Evolutionary conservation across 352 stramenopile species (phyloP), one percentile per base, ranked within the genome.

Genomic region (Phytophthora vignae): DNA sequence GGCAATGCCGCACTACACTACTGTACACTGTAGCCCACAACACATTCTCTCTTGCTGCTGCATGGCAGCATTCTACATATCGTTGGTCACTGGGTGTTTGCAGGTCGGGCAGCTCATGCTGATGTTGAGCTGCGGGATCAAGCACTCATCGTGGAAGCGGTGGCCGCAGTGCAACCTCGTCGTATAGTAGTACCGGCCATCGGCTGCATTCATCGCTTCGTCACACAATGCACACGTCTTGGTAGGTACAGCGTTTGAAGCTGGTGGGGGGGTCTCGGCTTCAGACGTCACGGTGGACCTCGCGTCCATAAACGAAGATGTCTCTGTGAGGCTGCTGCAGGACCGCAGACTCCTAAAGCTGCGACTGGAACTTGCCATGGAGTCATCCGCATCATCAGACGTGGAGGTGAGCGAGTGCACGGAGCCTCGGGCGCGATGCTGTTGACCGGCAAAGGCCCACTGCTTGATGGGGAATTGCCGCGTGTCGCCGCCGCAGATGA

Each of bases 61-160:
- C 31, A 38, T 40, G 33, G 33, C 33, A 40, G 8, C 8, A 10
- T 40, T 40, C 55, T 71, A 71, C 36, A 46, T 50, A 61, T 65
- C 27, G 58, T 62, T 72, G n/a, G 56, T 57, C 25, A 77, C 54
- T 40, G 21, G 21, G 19, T 74, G 62, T 1, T 69, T 59, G 31
- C 80, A 86, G 0, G 72, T 77, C 12, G 78, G 78, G 15, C 81
- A 86, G 15, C 31, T 65, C 61, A 86, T 82, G 33, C 29, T 42
- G 46, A 76, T 62, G 64, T 88, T 88, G n/a, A 88, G 72, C 31
- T 73, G 58, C 21, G 49, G 52, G 22, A 88, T 55, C 50, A 83
- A 70, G 74, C 81, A 88, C 66, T 87, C 81, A 50, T 88, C 77
- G 67, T 88, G 81, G 71, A 87, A 88, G 5, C 69, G 53, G 27